Conservation (phyloP, 176 grass and related monocot species). For the Ampelocalamus luodianensis region DNA sequence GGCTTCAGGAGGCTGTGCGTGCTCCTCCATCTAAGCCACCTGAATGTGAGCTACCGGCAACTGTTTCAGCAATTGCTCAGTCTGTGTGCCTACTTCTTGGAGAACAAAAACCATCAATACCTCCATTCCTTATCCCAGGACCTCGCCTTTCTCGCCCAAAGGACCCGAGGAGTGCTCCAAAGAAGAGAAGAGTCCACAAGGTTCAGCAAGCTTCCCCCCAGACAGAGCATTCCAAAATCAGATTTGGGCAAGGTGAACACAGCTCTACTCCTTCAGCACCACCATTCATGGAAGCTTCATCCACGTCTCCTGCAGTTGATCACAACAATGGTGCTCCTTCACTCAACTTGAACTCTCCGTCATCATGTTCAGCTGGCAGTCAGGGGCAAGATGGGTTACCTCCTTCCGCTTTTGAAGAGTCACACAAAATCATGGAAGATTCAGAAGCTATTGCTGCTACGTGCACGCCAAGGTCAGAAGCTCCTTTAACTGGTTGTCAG, state of each 20-base stretch:
- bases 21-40: constrained; percentile 53
- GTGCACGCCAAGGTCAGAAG: constrained; percentile 12
- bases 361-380: constrained; percentile 46
- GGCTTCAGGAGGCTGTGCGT: constrained; percentile 92
- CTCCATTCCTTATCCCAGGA: constrained; percentile 75
- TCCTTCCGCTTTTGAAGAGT: constrained; percentile 45
- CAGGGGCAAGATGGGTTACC: constrained; percentile 22
- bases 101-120: constrained; percentile 70
- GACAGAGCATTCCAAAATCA: constrained; percentile 33
- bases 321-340: constrained; percentile 28
- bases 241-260: constrained; percentile 26
- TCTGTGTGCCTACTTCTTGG: constrained; percentile 85
- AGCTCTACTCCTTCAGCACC: constrained; percentile 24
- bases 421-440: constrained; percentile 28
- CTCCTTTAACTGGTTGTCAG: constrained; percentile 42
- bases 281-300: constrained; percentile 35
- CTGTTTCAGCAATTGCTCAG: constrained; percentile 77
- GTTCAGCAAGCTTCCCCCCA: constrained; percentile 41
- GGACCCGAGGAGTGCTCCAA: constrained; percentile 77
- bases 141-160: constrained; percentile 64
- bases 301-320: not conserved
- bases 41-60: constrained; percentile 63
- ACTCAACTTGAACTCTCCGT: constrained; percentile 60
- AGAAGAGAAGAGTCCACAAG: constrained; percentile 59
- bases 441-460: constrained; percentile 32